Conservation (phyloP, 306 rosid genomes). For the Hippophae rhamnoides region DNA sequence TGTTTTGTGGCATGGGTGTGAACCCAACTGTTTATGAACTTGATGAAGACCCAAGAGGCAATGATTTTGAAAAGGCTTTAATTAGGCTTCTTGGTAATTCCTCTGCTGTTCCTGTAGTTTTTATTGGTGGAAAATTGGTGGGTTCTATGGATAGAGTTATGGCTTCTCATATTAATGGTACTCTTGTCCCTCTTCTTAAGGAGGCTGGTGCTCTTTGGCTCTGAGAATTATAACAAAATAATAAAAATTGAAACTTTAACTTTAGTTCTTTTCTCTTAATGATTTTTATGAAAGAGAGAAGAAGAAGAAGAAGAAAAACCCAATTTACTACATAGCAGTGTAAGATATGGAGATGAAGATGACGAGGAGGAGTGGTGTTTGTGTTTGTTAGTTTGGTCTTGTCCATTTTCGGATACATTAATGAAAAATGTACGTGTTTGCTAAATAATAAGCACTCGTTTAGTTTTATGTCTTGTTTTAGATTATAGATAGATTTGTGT, state of each 20-base stretch:
- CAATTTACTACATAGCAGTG: too few relatives aligned
- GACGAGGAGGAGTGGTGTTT: too few relatives aligned
- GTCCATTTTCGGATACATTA: too few relatives aligned
- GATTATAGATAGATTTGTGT: too few relatives aligned
- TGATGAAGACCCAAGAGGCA: constrained; percentile 56
- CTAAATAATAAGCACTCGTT: too few relatives aligned
- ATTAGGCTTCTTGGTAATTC: constrained; percentile 41
- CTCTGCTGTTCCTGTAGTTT: constrained; percentile 51
- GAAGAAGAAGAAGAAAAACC: neutral
- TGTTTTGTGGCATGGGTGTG: constrained; percentile 88
- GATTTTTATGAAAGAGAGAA: neutral
- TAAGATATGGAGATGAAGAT: too few relatives aligned
- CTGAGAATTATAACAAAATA: constrained; percentile 3
- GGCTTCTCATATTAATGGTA: constrained; percentile 79
- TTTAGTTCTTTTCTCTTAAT: neutral
- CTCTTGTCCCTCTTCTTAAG: constrained; percentile 87
- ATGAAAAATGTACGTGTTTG: too few relatives aligned
- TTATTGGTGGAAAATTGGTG: constrained; percentile 74
- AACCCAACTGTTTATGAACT: constrained; percentile 69
- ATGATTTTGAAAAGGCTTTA: constrained; percentile 51
- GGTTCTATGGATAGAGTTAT: constrained; percentile 81
- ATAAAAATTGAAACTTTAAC: too few relatives aligned
- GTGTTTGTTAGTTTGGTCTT: too few relatives aligned
- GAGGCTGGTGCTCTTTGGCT: constrained; percentile 94
- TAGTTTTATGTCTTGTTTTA: too few relatives aligned